A percentile compares a stretch with the other conserved stretches of the same genome.
phyloP scores from a whole-genome alignment of 2,329 filamentous ascomycete species.

The Monosporascus sp. region DNA sequence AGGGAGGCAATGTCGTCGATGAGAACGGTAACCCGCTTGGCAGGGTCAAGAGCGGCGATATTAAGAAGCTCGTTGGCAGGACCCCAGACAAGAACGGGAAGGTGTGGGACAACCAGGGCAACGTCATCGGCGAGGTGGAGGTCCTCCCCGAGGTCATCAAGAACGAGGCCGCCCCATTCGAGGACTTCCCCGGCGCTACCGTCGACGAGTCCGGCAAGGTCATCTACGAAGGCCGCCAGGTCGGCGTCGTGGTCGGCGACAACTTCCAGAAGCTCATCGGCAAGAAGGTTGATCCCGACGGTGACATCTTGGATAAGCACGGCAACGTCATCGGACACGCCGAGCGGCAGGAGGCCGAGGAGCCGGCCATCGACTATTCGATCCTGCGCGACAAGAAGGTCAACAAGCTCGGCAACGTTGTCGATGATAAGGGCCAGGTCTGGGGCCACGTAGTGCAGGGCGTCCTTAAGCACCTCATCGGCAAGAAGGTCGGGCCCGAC shows the following conservation, averaged over 20 bases:
- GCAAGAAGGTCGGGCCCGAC: conserved; percentile 58
- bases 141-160: conserved; percentile 32
- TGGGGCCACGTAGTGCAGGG: conserved; percentile 62
- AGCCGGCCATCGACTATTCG: conserved; percentile 38
- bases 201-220: conserved; percentile 32
- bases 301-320: conserved; percentile 31
- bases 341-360: conserved; percentile 28
- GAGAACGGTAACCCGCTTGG: conserved; percentile 38
- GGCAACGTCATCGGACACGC: conserved; percentile 30
- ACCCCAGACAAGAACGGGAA: conserved; percentile 39
- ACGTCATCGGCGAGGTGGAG: conserved; percentile 33
- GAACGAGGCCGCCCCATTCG: conserved; percentile 29
- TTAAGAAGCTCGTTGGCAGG: conserved; percentile 36
- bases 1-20: conserved; percentile 40
- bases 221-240: conserved; percentile 31
- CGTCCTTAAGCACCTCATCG: conserved; percentile 56
- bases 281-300: conserved; percentile 31
- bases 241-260: conserved; percentile 34
- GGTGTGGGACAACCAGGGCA: conserved; percentile 29
- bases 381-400: conserved; percentile 49
- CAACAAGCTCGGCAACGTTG: conserved; percentile 55
- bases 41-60: conserved; percentile 35
- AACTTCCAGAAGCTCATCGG: conserved; percentile 29
- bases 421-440: conserved; percentile 46
- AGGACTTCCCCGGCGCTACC: conserved; percentile 30